phyloP scores from a whole-genome alignment of 805 yeast species.

The Pichia exigua region DNA sequence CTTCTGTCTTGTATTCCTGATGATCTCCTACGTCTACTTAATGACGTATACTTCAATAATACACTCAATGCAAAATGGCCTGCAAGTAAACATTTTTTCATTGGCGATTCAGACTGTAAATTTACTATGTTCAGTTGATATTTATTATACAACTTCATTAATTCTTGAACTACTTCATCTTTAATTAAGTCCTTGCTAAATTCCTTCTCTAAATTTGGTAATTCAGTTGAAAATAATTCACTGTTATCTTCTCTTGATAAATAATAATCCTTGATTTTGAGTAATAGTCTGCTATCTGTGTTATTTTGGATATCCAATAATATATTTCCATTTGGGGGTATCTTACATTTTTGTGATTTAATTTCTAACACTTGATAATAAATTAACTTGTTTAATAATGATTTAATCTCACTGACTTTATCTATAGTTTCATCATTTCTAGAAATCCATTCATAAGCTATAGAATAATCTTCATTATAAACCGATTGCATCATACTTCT shows the following conservation, averaged over 20 bases:
- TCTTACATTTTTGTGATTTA: background rate
- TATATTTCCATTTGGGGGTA: background rate
- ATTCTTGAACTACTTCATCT: background rate
- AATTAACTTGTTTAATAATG: background rate
- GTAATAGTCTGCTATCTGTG: background rate
- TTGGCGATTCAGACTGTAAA: constrained; percentile 34
- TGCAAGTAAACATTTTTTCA: constrained; percentile 40
- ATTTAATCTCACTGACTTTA: background rate
- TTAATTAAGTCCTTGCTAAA: constrained; percentile 2
- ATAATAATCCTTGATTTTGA: background rate
- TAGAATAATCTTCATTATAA: constrained; percentile 1
- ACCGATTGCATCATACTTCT: background rate
- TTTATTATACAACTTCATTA: constrained; percentile 2
- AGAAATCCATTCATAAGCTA: constrained; percentile 1
- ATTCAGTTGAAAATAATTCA: background rate
- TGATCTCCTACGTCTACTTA: constrained; percentile 26
- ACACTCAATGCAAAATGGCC: constrained; percentile 46
- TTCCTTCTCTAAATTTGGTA: background rate
- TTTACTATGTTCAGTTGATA: background rate
- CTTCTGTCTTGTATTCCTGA: constrained; percentile 11
- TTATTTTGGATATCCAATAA: background rate
- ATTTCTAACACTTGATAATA: constrained; percentile 2
- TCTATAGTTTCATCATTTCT: background rate
- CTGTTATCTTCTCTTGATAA: background rate
- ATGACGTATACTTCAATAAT: constrained; percentile 37